Conservation (phyloP, 768 basidiomycete genomes). For the Boletus sensibilis region DNA sequence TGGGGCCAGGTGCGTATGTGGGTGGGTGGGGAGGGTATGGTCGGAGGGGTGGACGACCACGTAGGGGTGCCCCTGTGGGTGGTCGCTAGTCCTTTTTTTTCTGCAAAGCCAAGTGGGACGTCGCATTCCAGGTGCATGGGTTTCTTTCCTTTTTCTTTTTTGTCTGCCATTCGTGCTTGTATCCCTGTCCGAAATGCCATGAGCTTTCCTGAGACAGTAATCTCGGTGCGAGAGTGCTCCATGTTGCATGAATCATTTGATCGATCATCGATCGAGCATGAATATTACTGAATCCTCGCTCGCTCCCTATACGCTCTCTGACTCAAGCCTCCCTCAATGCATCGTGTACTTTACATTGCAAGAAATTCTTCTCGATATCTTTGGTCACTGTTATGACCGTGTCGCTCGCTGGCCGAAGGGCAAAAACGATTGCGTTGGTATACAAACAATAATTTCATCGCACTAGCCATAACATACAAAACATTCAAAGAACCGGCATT, state of each 20-base stretch:
- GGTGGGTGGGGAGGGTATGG: slow-evolving; percentile 76
- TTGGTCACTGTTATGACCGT: too few species aligned
- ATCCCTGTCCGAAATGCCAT: slow-evolving; percentile 1
- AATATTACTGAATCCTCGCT: background rate
- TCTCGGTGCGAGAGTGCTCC: background rate
- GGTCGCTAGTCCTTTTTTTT: slow-evolving; percentile 20
- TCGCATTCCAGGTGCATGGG: background rate
- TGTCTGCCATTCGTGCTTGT: slow-evolving; percentile 18
- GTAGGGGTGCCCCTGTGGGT: slow-evolving; percentile 29
- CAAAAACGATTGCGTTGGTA: too few species aligned
- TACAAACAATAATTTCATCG: too few species aligned
- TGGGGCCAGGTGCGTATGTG: slow-evolving; percentile 80
- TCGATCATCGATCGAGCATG: background rate
- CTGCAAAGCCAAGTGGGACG: background rate
- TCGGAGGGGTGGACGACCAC: slow-evolving; percentile 44
- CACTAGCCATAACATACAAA: too few species aligned
- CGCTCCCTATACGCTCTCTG: background rate
- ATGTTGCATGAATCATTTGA: background rate
- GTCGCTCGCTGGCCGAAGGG: too few species aligned
- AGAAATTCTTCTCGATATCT: too few species aligned
- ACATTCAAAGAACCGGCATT: too few species aligned
- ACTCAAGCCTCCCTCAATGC: too few species aligned
- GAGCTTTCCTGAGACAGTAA: background rate
- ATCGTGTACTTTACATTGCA: too few species aligned
- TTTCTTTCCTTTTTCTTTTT: too few species aligned